phyloP scores from a whole-genome alignment of 345 rosid genomes.

The thale cress (Arabidopsis thaliana) region TAIR10.1 NC_003076.8:20520501-20521000 shows the following conservation, averaged over 20 bases:
- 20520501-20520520: too few species aligned
- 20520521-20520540: too few species aligned
- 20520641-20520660: conserved; percentile 30
- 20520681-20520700: conserved; percentile 16
- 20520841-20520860: conserved; percentile 80
- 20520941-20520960: conserved; percentile 55
- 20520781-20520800: conserved; percentile 76
- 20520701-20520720: background rate
- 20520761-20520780: conserved; percentile 6
- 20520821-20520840: conserved; percentile 79
- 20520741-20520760: background rate
- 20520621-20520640: background rate
- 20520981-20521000: conserved; percentile 87
- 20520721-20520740: background rate
- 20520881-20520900: conserved; percentile 66
- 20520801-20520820: conserved; percentile 85
- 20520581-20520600: too few species aligned
- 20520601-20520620: background rate
- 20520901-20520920: conserved; percentile 83
- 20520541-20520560: too few species aligned
- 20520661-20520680: conserved; percentile 12
- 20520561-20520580: too few species aligned
- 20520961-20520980: conserved; percentile 78
- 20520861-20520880: conserved; percentile 58
- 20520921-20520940: conserved; percentile 87